Evolutionary conservation across 805 yeast species (phyloP).

Genomic region (Kregervanrija pseudodelftensis): DNA sequence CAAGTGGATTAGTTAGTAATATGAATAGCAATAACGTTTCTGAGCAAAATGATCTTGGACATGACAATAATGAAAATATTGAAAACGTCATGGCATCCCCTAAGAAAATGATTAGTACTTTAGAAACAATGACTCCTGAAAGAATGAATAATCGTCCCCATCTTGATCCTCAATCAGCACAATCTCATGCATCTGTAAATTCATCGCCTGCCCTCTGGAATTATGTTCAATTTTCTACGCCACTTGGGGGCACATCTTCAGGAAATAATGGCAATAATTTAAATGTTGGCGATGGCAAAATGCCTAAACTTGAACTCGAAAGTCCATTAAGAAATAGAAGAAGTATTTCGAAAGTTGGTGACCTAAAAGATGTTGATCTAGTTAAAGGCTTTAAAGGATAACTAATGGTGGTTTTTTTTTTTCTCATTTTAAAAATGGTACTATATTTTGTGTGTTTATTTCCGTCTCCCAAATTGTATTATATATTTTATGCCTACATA

Average conservation of each 20-base stretch:
- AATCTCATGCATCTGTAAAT: slow-evolving; percentile 36
- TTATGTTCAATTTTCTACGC: slow-evolving; percentile 64
- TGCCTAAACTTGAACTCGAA: slow-evolving; percentile 20
- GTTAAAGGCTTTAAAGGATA: slow-evolving; percentile 37
- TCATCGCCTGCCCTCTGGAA: slow-evolving; percentile 93
- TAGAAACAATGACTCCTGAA: slow-evolving; percentile 62
- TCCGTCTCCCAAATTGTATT: too few relatives aligned
- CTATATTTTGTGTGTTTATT: too few relatives aligned
- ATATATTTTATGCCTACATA: too few relatives aligned
- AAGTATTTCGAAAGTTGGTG: slow-evolving; percentile 28
- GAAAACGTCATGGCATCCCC: slow-evolving; percentile 11
- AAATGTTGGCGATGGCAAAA: slow-evolving; percentile 2
- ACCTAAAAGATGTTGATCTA: slow-evolving; percentile 40
- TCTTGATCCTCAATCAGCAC: slow-evolving; percentile 24
- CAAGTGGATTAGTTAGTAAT: slow-evolving; percentile 9
- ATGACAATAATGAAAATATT: neutral
- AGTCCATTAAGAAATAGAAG: slow-evolving; percentile 24
- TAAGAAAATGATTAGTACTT: slow-evolving; percentile 37
- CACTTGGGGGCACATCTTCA: slow-evolving; percentile 19
- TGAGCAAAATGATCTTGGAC: slow-evolving; percentile 3
- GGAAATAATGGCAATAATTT: slow-evolving; percentile 1
- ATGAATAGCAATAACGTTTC: slow-evolving; percentile 16
- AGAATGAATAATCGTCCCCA: slow-evolving; percentile 34
- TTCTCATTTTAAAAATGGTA: too few relatives aligned
- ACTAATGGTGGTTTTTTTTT: neutral